These are phyloP conservation scores for Zygosaccharomyces pseudobailii DNA, from an alignment of 1,139 yeast genomes.

Conservation along the genomic window DNA sequence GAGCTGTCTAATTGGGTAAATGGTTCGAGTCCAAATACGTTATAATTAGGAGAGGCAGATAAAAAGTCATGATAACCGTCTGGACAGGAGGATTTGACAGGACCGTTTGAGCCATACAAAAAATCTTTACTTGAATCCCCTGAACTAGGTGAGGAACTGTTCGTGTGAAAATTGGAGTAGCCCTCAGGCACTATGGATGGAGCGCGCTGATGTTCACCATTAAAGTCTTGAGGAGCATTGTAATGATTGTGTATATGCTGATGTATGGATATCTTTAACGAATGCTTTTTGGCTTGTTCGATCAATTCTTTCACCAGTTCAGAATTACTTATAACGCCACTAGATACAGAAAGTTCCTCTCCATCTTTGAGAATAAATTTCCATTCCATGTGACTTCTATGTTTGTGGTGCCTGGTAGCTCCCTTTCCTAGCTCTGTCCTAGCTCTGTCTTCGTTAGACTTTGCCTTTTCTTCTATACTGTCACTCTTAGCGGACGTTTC, in stretches of 20 bases:
- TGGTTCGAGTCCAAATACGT: constrained; percentile 20
- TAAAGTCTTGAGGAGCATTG: constrained; percentile 12
- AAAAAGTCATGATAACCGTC: constrained; percentile 19
- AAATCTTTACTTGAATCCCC: constrained; percentile 39
- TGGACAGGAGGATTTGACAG: constrained; percentile 5
- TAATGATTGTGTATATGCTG: constrained; percentile 71
- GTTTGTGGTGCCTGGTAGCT: not conserved
- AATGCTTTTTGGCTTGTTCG: constrained; percentile 56
- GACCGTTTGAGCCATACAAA: not conserved
- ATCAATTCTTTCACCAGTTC: constrained; percentile 54
- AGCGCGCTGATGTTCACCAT: not conserved
- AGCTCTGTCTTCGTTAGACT: not conserved
- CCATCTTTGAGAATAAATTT: constrained; percentile 38
- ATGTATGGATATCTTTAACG: constrained; percentile 66
- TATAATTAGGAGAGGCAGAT: constrained; percentile 23
- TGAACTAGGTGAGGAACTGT: constrained; percentile 33
- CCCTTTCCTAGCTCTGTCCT: not conserved
- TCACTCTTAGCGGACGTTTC: not conserved
- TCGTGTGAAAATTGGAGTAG: not conserved
- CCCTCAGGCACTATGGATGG: not conserved
- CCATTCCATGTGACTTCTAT: constrained; percentile 36
- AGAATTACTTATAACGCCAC: constrained; percentile 49
- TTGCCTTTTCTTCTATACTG: not conserved
- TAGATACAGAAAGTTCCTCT: constrained; percentile 35
- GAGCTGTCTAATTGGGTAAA: constrained; percentile 15